phyloP scores from a whole-genome alignment of 129 eudicot species.

The Flaveria robusta region DNA sequence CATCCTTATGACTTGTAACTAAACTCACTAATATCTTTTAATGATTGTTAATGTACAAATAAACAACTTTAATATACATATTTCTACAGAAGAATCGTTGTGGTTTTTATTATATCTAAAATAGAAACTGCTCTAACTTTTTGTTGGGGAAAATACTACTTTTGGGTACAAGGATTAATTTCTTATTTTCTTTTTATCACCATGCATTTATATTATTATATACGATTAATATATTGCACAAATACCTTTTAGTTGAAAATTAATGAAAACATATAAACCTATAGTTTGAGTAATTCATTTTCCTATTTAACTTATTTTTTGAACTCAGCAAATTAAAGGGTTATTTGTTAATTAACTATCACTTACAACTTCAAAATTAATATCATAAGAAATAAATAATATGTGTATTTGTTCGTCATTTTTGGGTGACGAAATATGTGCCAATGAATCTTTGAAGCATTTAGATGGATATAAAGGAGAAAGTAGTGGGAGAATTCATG shows the following conservation, averaged over 20 bases:
- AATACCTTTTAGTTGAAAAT: too few relatives aligned
- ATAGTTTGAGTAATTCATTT: not conserved
- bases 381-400: not conserved
- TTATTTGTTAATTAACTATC: not conserved
- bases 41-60: not conserved
- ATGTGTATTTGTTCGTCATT: not conserved
- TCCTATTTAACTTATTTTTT: not conserved
- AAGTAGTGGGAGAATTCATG: conserved; percentile 30
- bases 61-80: too few relatives aligned
- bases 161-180: too few relatives aligned
- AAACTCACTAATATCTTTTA: not conserved
- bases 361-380: not conserved
- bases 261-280: not conserved
- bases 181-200: too few relatives aligned
- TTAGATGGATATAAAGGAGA: conserved; percentile 13
- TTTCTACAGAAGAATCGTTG: too few relatives aligned
- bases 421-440: conserved; percentile 12
- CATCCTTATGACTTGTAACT: too few relatives aligned
- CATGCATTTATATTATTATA: too few relatives aligned
- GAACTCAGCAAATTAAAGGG: not conserved
- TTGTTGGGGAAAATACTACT: too few relatives aligned
- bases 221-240: too few relatives aligned
- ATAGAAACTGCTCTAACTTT: too few relatives aligned
- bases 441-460: not conserved
- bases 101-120: too few relatives aligned